Evolutionary conservation across 257 asterid species (phyloP), one percentile per base, ranked within the genome.

Genomic region (Solanum clarkiae): DNA sequence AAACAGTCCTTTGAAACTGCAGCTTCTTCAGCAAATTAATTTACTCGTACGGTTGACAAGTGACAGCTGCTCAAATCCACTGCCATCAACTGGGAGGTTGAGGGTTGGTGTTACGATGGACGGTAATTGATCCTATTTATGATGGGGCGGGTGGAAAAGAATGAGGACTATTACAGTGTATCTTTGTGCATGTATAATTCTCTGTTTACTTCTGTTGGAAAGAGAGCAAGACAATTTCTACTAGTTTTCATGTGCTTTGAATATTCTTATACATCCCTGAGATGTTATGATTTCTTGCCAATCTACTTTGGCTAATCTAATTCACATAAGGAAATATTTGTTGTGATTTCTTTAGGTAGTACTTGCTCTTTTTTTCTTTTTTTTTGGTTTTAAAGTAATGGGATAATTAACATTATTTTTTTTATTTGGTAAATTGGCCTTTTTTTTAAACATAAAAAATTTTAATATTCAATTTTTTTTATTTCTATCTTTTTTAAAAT

Each of bases 1-100:
- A 94, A 87, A 82, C 87, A 47, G 4, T 93, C 98, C 1, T 92
- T 94, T 44, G 90, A 93, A 15, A 84, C 94, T 22, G 81, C 91
- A 13, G 75, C 93, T 10, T 59, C 91, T 51, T 88, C 92, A 11
- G 80, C 89, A 24, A 85, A 88, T 88, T 72, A 42, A 69, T 36
- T 36, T 36, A 17, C 71, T 60, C 68, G 10, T 36, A n/a, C 10
- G 32, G 18, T 63, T 11, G 44, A 26, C 18, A 26, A 29, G n/a
- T 65, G 12, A 29, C n/a, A 17, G n/a, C 14, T 13, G 45, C 72
- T 65, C 45, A 66, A 6, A 44, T 65, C 17, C 12, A 29, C 13
- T 32, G 20, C 0, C 15, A 29, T 29, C 40, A 36, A 32, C 8
- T 1, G 14, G 8, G 32, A 68, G 24, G 7, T 32, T 32, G 36